Evolutionary conservation across 192 early-diverging fungal genomes (phyloP), one percentile per base, ranked within the genome.

Genomic region (Backusella australiensis): DNA sequence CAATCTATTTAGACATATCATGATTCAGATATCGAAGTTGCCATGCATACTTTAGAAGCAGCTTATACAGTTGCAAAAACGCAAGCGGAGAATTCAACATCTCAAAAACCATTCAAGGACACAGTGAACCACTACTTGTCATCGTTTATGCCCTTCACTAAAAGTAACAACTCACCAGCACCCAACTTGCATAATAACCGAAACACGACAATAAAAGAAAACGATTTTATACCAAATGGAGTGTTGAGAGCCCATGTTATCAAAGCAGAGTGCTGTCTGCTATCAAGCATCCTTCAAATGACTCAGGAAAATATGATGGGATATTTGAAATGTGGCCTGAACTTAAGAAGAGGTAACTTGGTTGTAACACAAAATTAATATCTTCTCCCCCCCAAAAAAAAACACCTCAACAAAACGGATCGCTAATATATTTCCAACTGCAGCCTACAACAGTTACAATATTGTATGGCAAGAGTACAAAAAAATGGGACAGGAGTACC

Each of bases 401-500:
- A 68, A 71, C 39, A 21, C 14, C 15, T 0, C 42, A 44, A 19
- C 42, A 49, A n/a, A 17, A 49, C n/a, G 35, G 21, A 38, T 36
- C n/a, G 35, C 9, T 66, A 73, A 69, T 21, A 69, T 34, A n/a
- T 36, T 21, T 70, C 63, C 9, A 44, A 17, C 34, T 49, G n/a
- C 34, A 80, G 81, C 81, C 11, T 87, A 89, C 75, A 86, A 84
- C 29, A 86, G 81, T 15, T 89, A 89, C 52, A 84, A 77, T 69
- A 53, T 76, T 59, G 84, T 89, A 0, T 89, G 85, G 85, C 67
- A 84, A 59, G 85, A 89, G 59, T 78, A 85, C 66, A 85, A 89
- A 63, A 75, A 76, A 35, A 86, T 85, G 86, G 86, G 86, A 21
- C 77, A 84, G 15, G 77, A 80, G 12, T 76, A 75, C 53, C 56